Percentiles rank a stretch among this genome's conserved stretches.
Evolutionary conservation across 2,329 filamentous ascomycete genomes (phyloP).

Genomic region (Aspergillus melleus): DNA sequence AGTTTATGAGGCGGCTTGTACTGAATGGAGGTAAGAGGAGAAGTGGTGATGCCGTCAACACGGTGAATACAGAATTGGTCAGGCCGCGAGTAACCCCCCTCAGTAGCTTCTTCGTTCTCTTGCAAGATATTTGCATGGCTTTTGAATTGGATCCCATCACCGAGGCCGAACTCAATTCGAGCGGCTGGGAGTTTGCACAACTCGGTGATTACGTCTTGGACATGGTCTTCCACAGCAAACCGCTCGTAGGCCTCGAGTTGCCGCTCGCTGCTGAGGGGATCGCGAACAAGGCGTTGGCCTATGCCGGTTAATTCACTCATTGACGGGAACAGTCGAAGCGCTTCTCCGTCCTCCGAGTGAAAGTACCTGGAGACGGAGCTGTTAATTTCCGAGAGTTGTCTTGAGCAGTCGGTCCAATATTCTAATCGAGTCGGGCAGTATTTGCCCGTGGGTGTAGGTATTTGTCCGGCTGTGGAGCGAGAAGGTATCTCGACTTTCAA

Average conservation of each 20-base stretch:
- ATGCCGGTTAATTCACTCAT: conserved; percentile 17
- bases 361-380: conserved; percentile 18
- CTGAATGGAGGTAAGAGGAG: conserved; percentile 12
- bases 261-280: conserved; percentile 22
- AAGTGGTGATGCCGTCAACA: conserved; percentile 9
- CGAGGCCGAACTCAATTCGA: conserved; percentile 13
- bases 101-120: conserved; percentile 2
- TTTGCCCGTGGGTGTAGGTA: conserved; percentile 23
- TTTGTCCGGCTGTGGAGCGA: conserved; percentile 1
- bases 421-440: conserved; percentile 23
- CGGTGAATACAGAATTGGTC: conserved; percentile 24
- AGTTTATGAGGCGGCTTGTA: conserved; percentile 22
- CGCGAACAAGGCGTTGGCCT: conserved; percentile 11
- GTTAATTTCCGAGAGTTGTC: conserved; percentile 17
- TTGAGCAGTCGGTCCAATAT: conserved; percentile 22
- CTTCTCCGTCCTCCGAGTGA: conserved; percentile 7
- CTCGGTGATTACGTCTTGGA: conserved; percentile 18
- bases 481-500: too few species aligned
- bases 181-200: conserved; percentile 18
- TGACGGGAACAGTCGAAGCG: conserved; percentile 17
- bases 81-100: conserved; percentile 1
- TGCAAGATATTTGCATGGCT: conserved; percentile 19
- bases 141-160: conserved; percentile 16
- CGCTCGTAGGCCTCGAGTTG: conserved; percentile 22
- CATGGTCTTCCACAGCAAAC: conserved; percentile 21